Evolutionary conservation across 306 rosid species (phyloP).

Genomic region (Comarum palustre): DNA sequence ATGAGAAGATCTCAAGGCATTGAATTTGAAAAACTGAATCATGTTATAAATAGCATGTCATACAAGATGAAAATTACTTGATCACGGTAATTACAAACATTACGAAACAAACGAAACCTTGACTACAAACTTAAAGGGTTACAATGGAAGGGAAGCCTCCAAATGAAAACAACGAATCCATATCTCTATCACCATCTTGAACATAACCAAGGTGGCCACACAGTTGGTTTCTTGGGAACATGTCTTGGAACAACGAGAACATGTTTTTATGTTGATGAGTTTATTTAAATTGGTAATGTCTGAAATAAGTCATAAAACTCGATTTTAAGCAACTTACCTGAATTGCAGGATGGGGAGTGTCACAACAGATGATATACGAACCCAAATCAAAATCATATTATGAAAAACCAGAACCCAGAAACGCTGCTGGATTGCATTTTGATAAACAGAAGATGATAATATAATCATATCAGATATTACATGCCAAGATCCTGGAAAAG

Average conservation of each 20-base stretch:
- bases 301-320: neutral
- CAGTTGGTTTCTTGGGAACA: neutral
- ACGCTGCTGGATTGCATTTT: neutral
- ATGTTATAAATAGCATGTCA: neutral
- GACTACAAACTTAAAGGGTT: neutral
- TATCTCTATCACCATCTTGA: neutral
- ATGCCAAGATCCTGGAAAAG: neutral
- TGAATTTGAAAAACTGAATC: neutral
- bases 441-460: neutral
- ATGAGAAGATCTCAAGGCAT: constrained; percentile 8
- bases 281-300: neutral
- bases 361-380: neutral
- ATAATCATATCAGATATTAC: neutral
- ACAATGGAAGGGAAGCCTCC: neutral
- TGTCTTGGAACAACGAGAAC: neutral
- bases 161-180: neutral
- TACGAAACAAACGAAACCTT: neutral
- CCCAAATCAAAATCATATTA: neutral
- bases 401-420: neutral
- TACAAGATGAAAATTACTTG: neutral
- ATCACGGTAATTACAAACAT: neutral
- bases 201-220: neutral
- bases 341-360: neutral
- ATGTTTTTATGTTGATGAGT: too few species aligned
- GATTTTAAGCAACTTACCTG: neutral